Evolutionary conservation across 2,329 filamentous ascomycete genomes (phyloP).

Genomic region (Pestalotiopsis sp.): DNA sequence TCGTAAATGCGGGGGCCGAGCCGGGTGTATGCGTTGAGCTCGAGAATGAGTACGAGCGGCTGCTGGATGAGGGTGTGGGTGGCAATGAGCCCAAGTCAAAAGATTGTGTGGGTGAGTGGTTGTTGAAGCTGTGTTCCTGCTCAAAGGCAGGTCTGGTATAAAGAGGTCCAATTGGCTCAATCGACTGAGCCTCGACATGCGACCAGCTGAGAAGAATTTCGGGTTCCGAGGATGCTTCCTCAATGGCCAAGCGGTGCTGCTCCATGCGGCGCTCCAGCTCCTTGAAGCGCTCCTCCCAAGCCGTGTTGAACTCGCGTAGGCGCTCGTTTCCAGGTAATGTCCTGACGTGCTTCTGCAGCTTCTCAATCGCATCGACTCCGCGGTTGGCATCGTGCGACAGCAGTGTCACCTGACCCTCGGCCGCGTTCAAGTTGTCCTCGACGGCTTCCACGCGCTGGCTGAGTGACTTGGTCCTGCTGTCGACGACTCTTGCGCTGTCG

Average conservation of each 20-base stretch:
- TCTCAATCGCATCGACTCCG: conserved; percentile 26
- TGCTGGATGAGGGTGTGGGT: conserved; percentile 24
- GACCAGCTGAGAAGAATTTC: conserved; percentile 24
- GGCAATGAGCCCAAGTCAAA: conserved; percentile 18
- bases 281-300: conserved; percentile 26
- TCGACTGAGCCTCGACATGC: conserved; percentile 25
- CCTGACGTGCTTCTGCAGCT: conserved; percentile 26
- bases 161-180: conserved; percentile 25
- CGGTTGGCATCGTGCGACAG: conserved; percentile 28
- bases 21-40: conserved; percentile 21
- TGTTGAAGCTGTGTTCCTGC: background rate
- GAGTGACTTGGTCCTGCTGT: conserved; percentile 26
- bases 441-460: conserved; percentile 28
- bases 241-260: conserved; percentile 19
- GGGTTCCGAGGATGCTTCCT: conserved; percentile 23
- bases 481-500: conserved; percentile 28
- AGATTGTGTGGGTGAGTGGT: conserved; percentile 16
- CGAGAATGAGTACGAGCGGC: conserved; percentile 25
- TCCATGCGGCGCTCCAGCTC: conserved; percentile 26
- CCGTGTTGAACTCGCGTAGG: conserved; percentile 24
- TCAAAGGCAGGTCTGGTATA: conserved; percentile 16
- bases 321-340: conserved; percentile 26
- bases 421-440: conserved; percentile 25
- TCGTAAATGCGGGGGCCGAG: conserved; percentile 7
- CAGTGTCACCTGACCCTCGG: conserved; percentile 27